Conservation (phyloP, 257 asterid genomes). For the Asclepias syriaca region DNA sequence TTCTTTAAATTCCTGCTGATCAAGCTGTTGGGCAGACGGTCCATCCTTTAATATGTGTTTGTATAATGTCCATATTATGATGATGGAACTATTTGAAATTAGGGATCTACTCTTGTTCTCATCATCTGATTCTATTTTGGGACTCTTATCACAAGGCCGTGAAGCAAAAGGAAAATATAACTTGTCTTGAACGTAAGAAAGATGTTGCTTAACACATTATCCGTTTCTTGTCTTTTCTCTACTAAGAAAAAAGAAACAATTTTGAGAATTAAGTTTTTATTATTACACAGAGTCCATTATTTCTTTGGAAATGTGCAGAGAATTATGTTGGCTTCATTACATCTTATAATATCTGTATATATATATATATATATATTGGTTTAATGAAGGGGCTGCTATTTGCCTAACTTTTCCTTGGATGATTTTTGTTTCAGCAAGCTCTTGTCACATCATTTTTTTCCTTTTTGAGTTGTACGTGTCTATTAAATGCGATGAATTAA, state of each 20-base stretch:
- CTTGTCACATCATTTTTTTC: background rate
- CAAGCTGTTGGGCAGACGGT: background rate
- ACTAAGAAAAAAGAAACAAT: too few species aligned
- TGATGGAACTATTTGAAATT: background rate
- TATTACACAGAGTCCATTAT: too few species aligned
- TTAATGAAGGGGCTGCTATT: background rate
- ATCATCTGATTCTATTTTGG: background rate
- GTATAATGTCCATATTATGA: background rate
- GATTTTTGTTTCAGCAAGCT: background rate
- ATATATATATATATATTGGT: background rate
- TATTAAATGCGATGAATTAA: background rate
- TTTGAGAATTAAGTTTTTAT: too few species aligned
- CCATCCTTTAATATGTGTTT: background rate
- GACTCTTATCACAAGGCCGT: background rate
- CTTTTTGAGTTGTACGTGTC: background rate
- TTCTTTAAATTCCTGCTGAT: constrained; percentile 9
- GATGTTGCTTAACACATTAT: too few species aligned
- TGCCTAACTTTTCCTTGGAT: background rate
- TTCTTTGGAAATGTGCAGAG: background rate
- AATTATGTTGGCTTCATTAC: background rate
- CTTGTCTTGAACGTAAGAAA: background rate
- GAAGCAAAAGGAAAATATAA: background rate
- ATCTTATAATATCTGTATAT: background rate
- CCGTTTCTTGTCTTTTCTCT: too few species aligned
- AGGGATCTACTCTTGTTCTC: background rate